Base-by-base conservation (phyloP, 331 rosid genomes). In the Dryas integrifolia region DNA sequence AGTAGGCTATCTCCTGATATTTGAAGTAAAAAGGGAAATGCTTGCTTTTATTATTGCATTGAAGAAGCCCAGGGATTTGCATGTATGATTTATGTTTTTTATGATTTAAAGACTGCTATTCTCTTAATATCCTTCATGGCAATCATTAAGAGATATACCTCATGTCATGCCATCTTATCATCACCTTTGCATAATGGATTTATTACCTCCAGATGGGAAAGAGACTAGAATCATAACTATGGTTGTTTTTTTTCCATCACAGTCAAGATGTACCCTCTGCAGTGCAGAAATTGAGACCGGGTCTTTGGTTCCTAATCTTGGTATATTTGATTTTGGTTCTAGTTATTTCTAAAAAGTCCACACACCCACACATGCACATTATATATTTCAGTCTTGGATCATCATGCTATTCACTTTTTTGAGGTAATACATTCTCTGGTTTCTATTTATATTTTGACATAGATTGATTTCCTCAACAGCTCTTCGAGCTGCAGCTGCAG, bases 401-500 rank as follows among this genome's bases (percentile, higher is more conserved):
- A 64, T 50, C 71, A n/a, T 58, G 55, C 56, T 66, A 47, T 69
- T 77, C 62, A 59, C 76, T 64, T 62, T 70, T 2, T 39, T 15
- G 3, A 58, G 53, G 72, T 18, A 69, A 52, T 41, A 8, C 43
- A 9, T 35, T 70, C 58, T 77, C 38, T 74, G 47, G 49, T 71
- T 6, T 65, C 67, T n/a, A 72, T 70, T 47, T 78, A n/a, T 50
- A 45, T 35, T 59, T 49, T 63, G 43, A 65, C 58, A 12, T 47
- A 58, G 52, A 57, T 49, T 76, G 63, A 57, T 83, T 81, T 78
- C 73, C 81, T 67, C 59, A 69, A 56, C 86, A 95, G 99, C 96
- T 77, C 89, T 95, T 30, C 85, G 99, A 87, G 96, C 97, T 70
- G 99, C 97, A 26, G 99, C 99, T 71, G 87, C 87, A 67, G 97